A percentile compares a stretch with the other conserved stretches of the same genome.
Evolutionary conservation across 2,329 filamentous ascomycete genomes (phyloP).

Genomic region (Rasamsonia emersonii): DNA sequence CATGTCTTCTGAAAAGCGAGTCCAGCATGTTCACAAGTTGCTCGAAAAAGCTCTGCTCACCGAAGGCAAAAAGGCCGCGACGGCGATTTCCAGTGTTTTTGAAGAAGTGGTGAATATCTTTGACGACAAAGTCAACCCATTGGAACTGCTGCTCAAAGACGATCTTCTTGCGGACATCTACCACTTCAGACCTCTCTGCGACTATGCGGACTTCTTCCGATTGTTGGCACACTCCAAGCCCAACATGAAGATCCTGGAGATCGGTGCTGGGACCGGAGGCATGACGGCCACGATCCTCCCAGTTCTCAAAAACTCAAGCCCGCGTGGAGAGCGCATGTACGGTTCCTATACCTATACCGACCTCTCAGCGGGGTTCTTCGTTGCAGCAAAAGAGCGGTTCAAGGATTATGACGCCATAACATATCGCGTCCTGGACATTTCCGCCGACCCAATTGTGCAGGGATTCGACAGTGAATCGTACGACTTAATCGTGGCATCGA

Average conservation of each 20-base stretch:
- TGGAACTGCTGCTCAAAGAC: not conserved
- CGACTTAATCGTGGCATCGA: conserved; percentile 17
- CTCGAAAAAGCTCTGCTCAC: too few species aligned
- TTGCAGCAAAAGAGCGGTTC: conserved; percentile 21
- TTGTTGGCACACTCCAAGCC: conserved; percentile 8
- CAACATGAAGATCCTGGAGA: conserved; percentile 11
- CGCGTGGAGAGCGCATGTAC: conserved; percentile 1
- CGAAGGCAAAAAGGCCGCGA: too few species aligned
- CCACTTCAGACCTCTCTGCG: too few species aligned
- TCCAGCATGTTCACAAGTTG: too few species aligned
- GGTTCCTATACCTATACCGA: conserved; percentile 11
- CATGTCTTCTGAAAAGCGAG: too few species aligned
- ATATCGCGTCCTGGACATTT: conserved; percentile 14
- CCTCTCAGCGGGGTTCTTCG: conserved; percentile 12
- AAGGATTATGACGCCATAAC: conserved; percentile 11
- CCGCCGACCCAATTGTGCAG: conserved; percentile 12
- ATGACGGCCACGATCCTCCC: conserved; percentile 5
- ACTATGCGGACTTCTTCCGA: conserved; percentile 1
- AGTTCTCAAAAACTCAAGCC: not conserved
- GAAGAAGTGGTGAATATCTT: too few species aligned
- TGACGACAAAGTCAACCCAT: not conserved
- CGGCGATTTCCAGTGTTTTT: too few species aligned
- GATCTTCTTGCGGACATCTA: not conserved
- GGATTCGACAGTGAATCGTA: conserved; percentile 14
- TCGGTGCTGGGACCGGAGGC: conserved; percentile 14